These are phyloP conservation scores for Kwoniella bestiolae DNA, from an alignment of 768 basidiomycete species.

Conservation along the genomic window DNA sequence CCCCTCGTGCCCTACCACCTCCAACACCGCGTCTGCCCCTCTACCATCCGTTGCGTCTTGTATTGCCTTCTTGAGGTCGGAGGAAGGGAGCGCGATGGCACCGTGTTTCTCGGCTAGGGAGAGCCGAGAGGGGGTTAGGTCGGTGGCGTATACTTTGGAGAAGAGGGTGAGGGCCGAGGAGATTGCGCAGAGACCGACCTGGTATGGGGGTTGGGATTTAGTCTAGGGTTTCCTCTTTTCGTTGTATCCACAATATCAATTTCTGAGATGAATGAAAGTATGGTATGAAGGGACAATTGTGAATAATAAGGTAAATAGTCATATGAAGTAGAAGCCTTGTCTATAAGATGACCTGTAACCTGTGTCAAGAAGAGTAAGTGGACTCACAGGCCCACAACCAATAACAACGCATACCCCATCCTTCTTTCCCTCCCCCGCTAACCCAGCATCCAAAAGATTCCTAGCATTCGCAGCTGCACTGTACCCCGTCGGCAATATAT, in stretches of 20 bases:
- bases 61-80: slow-evolving; percentile 30
- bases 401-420: slow-evolving; percentile 52
- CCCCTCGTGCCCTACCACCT: slow-evolving; percentile 54
- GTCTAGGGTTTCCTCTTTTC: no score
- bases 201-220: no score
- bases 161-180: slow-evolving; percentile 54
- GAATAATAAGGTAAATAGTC: no score
- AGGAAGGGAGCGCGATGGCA: slow-evolving; percentile 48
- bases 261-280: no score
- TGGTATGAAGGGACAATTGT: no score
- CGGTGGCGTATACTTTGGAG: slow-evolving; percentile 49
- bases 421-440: slow-evolving; percentile 29
- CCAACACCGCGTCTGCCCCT: slow-evolving; percentile 57
- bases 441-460: slow-evolving; percentile 41
- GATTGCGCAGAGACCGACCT: slow-evolving; percentile 56
- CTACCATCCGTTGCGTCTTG: slow-evolving; percentile 44
- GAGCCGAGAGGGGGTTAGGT: slow-evolving; percentile 30
- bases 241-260: no score
- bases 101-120: slow-evolving; percentile 55
- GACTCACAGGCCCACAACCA: slow-evolving; percentile 57
- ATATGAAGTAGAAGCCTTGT: no score
- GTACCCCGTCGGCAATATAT: slow-evolving; percentile 57
- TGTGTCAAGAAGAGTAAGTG: slow-evolving; percentile 4
- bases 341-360: no score
- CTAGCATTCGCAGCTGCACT: slow-evolving; percentile 50